Evolutionary conservation across 1,139 yeast genomes (phyloP).

Genomic region (Blastobotrys serpentis): DNA sequence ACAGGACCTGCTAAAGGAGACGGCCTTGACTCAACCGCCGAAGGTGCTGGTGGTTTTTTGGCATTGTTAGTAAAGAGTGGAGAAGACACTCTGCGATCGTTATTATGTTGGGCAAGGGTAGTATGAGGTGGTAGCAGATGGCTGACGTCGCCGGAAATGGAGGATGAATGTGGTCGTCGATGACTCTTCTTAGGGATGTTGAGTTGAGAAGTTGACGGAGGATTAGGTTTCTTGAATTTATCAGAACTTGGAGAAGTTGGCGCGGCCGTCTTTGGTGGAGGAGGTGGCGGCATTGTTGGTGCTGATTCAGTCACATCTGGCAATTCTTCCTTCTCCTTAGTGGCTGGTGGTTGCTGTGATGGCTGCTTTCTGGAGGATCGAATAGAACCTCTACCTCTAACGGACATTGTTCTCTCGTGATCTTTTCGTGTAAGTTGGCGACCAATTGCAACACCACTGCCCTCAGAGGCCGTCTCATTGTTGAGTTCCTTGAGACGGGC

Average conservation of each 20-base stretch:
- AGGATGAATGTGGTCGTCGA: slow-evolving; percentile 8
- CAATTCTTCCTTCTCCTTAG: background rate
- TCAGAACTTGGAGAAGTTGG: background rate
- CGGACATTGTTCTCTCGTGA: slow-evolving; percentile 30
- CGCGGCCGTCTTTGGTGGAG: slow-evolving; percentile 6
- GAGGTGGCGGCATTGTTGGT: slow-evolving; percentile 7
- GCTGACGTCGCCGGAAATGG: slow-evolving; percentile 4
- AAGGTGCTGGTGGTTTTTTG: no score
- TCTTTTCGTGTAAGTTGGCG: slow-evolving; percentile 30
- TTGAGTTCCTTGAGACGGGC: slow-evolving; percentile 32
- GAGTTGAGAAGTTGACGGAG: background rate
- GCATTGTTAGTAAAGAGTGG: background rate
- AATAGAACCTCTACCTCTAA: slow-evolving; percentile 30
- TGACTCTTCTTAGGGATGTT: slow-evolving; percentile 2
- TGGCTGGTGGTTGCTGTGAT: background rate
- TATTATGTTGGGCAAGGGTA: slow-evolving; percentile 2
- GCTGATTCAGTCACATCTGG: background rate
- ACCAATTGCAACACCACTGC: slow-evolving; percentile 15
- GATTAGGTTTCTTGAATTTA: background rate
- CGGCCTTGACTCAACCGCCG: no score
- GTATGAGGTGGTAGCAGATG: slow-evolving; percentile 9
- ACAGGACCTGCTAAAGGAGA: no score
- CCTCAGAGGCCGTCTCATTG: slow-evolving; percentile 11
- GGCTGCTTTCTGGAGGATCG: slow-evolving; percentile 20
- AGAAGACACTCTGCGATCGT: slow-evolving; percentile 7